Percentiles rank a stretch among this genome's conserved stretches.
Conservation (phyloP, 371 early-diverging fungal species). For the Smittium mucronatum region DNA sequence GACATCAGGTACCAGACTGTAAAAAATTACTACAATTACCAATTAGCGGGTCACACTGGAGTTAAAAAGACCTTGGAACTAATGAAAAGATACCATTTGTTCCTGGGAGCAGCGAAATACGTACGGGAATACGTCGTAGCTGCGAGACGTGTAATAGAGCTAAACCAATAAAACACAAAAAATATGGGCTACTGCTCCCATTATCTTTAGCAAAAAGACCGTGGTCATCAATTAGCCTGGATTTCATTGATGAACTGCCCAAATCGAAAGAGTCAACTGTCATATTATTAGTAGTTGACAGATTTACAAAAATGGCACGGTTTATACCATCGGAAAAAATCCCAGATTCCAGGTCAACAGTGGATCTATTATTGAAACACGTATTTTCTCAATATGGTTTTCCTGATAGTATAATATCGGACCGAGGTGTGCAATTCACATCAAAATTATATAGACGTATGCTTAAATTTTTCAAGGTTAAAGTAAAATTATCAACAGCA, state of each 20-base stretch:
- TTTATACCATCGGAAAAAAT: conserved; percentile 28
- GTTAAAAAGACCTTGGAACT: conserved; percentile 6
- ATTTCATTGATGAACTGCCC: conserved; percentile 38
- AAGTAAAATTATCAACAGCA: conserved; percentile 4
- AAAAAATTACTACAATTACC: neutral
- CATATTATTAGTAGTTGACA: conserved; percentile 36
- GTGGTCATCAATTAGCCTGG: conserved; percentile 35
- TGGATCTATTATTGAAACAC: neutral
- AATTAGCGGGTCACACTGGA: neutral
- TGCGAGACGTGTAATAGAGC: conserved; percentile 7
- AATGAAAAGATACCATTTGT: neutral
- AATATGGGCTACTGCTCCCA: conserved; percentile 13
- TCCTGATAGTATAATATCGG: conserved; percentile 8
- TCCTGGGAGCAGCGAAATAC: neutral
- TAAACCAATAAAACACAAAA: conserved; percentile 3
- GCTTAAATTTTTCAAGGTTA: conserved; percentile 1
- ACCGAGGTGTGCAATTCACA: conserved; percentile 9
- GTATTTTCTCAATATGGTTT: conserved; percentile 4
- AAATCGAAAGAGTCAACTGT: conserved; percentile 20
- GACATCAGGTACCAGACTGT: neutral
- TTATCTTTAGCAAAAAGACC: conserved; percentile 15
- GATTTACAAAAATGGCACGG: conserved; percentile 34
- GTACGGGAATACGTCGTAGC: neutral
- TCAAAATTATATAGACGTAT: conserved; percentile 3
- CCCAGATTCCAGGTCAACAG: neutral